Evolutionary conservation across 768 basidiomycete species (phyloP), one percentile per base, ranked within the genome.

Genomic region (Serendipita sp.): DNA sequence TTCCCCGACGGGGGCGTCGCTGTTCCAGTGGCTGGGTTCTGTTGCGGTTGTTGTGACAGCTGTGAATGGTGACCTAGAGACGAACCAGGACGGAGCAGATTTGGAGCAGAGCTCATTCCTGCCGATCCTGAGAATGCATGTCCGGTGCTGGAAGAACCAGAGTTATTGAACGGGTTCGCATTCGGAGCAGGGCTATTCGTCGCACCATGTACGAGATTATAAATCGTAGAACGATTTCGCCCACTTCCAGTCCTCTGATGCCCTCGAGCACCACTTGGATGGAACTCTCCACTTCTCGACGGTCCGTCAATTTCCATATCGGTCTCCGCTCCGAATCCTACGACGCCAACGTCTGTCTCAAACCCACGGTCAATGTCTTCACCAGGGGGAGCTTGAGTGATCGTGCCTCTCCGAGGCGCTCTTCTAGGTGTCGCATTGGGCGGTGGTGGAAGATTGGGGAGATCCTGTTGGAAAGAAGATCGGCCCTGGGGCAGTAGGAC

Each of bases 241-340:
- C 26, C 53, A 31, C 53, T 58, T 11, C 24, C 53, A 58, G 24
- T 24, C 31, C 53, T 24, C 26, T n/a, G n/a, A 31, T 58, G 24
- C 31, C 53, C 53, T 22, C 17, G 45, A 9, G 9, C 33, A 58
- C 53, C 53, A 58, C 33, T 11, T 33, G 53, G 33, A 58, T 33
- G 20, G 24, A n/a, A 26, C 11, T 33, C n/a, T 4, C 30, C 24
- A 26, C 53, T 31, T 58, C 53, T 22, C 11, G 30, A 26, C 9
- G 53, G 53, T 13, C 31, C 53, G 30, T 58, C 53, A n/a, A 58
- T 33, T 9, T 58, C 53, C 53, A 58, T 58, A 31, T 58, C 53
- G 5, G 53, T 58, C 53, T 58, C 53, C n/a, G 53, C 53, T 9
- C 53, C 53, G n/a, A 30, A 58, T 22, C 53, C 53, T 9, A 58